These are phyloP conservation scores for Pichia kudriavzevii DNA, from an alignment of 1,139 yeast genomes.

Conservation along the genomic window DNA sequence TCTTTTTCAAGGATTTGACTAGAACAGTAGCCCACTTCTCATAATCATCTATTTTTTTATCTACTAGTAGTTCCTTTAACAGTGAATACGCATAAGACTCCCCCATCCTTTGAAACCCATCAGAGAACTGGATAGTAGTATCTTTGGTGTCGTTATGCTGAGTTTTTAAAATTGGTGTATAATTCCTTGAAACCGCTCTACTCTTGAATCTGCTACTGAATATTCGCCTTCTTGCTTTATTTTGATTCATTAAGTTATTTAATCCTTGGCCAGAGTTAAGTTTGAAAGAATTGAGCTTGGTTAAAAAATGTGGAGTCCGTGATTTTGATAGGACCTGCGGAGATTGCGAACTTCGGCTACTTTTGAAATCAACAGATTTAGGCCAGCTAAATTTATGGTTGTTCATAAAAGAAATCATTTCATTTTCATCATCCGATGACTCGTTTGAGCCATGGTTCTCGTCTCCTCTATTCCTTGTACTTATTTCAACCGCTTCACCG, in stretches of 20 bases:
- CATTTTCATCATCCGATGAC: constrained; percentile 11
- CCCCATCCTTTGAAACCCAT: constrained; percentile 29
- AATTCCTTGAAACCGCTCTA: constrained; percentile 6
- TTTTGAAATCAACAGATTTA: constrained; percentile 7
- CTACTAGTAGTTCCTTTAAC: constrained; percentile 59
- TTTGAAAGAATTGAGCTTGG: constrained; percentile 5
- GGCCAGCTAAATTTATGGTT: constrained; percentile 25
- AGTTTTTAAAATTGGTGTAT: constrained; percentile 5
- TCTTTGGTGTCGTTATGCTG: constrained; percentile 22
- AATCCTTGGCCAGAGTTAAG: constrained; percentile 1
- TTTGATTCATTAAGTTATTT: constrained; percentile 1
- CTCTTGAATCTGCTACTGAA: constrained; percentile 12
- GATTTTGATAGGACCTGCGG: neutral
- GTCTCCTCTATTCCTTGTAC: constrained; percentile 4
- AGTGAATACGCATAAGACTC: constrained; percentile 37
- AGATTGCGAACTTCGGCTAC: neutral
- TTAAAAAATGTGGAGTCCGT: constrained; percentile 4
- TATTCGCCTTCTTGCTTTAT: constrained; percentile 9
- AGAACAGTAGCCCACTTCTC: constrained; percentile 50
- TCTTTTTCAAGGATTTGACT: constrained; percentile 37
- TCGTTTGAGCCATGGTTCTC: constrained; percentile 3
- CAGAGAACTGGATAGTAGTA: constrained; percentile 23
- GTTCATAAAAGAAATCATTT: constrained; percentile 30
- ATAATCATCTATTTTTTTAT: constrained; percentile 52
- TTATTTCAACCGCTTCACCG: constrained; percentile 62